A percentile compares a stretch with the other conserved stretches of the same genome.
phyloP scores from a whole-genome alignment of 2,329 filamentous ascomycete species.

The Epichloe hybrida region DNA sequence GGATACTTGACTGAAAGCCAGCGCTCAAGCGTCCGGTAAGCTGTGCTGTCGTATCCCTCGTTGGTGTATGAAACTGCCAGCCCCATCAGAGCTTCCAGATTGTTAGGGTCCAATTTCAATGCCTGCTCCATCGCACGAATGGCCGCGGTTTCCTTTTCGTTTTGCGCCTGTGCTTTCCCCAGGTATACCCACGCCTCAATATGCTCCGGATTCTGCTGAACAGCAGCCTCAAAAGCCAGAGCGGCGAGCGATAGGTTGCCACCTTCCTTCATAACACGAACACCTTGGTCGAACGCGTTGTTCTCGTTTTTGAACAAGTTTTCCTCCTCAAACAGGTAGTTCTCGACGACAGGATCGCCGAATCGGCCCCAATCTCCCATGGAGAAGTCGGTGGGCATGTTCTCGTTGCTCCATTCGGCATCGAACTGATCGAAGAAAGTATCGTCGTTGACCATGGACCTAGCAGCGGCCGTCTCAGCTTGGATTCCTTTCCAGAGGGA shows the following conservation, averaged over 20 bases:
- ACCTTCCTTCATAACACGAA: slow-evolving; percentile 84
- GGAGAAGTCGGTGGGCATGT: slow-evolving; percentile 43
- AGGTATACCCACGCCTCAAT: slow-evolving; percentile 89
- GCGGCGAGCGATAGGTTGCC: slow-evolving; percentile 90
- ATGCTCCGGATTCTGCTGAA: slow-evolving; percentile 77
- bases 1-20: slow-evolving; percentile 97
- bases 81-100: slow-evolving; percentile 84
- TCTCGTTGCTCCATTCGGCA: slow-evolving; percentile 58
- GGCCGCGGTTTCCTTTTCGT: slow-evolving; percentile 94
- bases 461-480: slow-evolving; percentile 57
- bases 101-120: slow-evolving; percentile 73
- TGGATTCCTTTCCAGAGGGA: slow-evolving; percentile 75
- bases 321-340: slow-evolving; percentile 90
- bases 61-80: slow-evolving; percentile 96
- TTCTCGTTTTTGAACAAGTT: slow-evolving; percentile 73
- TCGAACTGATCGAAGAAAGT: slow-evolving; percentile 55
- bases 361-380: slow-evolving; percentile 52
- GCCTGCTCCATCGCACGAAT: slow-evolving; percentile 90
- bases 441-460: slow-evolving; percentile 56
- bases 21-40: slow-evolving; percentile 88
- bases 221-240: slow-evolving; percentile 88
- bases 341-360: slow-evolving; percentile 65
- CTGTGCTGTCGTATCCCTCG: slow-evolving; percentile 94
- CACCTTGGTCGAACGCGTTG: slow-evolving; percentile 85
- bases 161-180: slow-evolving; percentile 87